Evolutionary conservation across 2,329 filamentous ascomycete genomes (phyloP), one percentile per base, ranked within the genome.

Genomic region (Penicillium sp.): DNA sequence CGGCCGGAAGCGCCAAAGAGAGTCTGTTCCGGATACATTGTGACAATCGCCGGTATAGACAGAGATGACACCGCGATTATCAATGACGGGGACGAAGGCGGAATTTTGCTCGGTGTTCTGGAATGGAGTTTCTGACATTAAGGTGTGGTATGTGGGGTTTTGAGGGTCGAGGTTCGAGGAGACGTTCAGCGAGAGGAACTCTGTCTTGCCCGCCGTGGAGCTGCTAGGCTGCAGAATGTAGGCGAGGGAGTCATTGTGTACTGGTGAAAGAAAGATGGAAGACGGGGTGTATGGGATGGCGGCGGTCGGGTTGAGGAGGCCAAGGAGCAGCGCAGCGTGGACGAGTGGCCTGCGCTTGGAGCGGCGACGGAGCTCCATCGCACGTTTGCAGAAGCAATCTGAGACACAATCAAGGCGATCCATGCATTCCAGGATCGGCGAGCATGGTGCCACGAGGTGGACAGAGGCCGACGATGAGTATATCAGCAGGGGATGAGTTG

Each of bases 211-310:
- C 13, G 74, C 73, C 68, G 72, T 81, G 67, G 71, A 79, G 39
- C 81, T 76, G 35, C 76, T 78, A 13, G 89, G 83, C 36, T 82
- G 79, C 67, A 96, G 87, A 63, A 94, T 82, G 74, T 95, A 96
- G 59, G 87, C 87, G 35, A 85, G 72, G 18, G 85, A 80, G 22
- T 78, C 74, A 60, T 83, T 80, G 54, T 79, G 73, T 58, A 75
- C 70, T 6, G 83, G 80, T 16, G 77, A 75, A 47, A 87, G 81
- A 58, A 94, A 83, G 54, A 96, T 83, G 33, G 85, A 86, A 0
- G 92, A 92, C 2, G 91, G 89, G 56, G 88, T 87, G 78, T 96
- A 96, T 27, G 91, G 92, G 54, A 92, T 82, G 50, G 79, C 73
- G 41, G 78, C 77, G 54, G 68, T 63, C 36, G 63, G 54, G 6